Base-by-base conservation (phyloP, 1,139 yeast species). In the Groenewaldozyma auringiensis region DNA sequence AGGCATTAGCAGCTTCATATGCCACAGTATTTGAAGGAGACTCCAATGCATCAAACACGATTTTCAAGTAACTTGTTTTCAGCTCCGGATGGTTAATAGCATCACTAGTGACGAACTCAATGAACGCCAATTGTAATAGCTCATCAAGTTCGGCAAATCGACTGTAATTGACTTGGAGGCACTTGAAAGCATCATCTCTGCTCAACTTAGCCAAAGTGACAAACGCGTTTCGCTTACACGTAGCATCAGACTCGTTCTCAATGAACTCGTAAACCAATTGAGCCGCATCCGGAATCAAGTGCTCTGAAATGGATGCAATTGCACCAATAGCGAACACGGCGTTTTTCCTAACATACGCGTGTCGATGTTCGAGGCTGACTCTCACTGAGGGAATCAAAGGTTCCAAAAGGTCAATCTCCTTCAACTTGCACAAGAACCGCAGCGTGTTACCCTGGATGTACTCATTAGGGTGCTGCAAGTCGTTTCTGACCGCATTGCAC, bases 381-480 rank as follows among this genome's bases (percentile, higher is more conserved):
- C 96, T 79, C 43, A 89, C 89, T 42, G 94, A 83, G 36, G 98
- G 96, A 38, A 92, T 94, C 67, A 94, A 75, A 45, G 97, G 95
- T 67, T 94, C 98, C 63, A 94, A 75, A 56, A 94, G 76, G 64
- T 92, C 98, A 1, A 95, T 83, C 68, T 94, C 98, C 62, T 81
- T 83, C 64, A 94, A 74, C 64, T 92, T 94, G 53, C 92, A 80
- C 62, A 94, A 75, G 65, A 88, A 92, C 60, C 97, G 79, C 66
- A 94, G 74, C 6, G 98, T 89, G 57, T 88, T 87, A 57, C 98
- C 99, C 59, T 98, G 79, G 53, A 94, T 84, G 63, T 83, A 94
- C 67, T 94, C 98, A 69, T 94, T 94, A 45, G 98, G 96, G 68
- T 94, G 98, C 67, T 89, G 96, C 57, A 94, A 76, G 65, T 94